These are phyloP conservation scores for Trichoderma citrinoviride DNA, from an alignment of 2,329 filamentous ascomycete species.

Conservation along the genomic window DNA sequence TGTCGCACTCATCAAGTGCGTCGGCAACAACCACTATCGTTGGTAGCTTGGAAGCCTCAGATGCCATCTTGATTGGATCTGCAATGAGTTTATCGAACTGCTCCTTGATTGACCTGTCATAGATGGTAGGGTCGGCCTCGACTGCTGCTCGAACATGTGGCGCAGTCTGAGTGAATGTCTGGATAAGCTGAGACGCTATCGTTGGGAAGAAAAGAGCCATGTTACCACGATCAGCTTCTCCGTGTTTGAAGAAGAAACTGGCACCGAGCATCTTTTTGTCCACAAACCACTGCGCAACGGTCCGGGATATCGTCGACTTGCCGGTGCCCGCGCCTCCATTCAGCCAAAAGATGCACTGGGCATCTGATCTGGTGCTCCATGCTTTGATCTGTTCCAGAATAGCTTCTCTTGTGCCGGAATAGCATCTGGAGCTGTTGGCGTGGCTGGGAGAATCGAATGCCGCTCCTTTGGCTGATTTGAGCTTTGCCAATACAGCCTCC, in stretches of 20 bases:
- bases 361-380: neutral
- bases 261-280: neutral
- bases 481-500: constrained; percentile 25
- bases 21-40: neutral
- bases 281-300: neutral
- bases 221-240: neutral
- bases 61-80: neutral
- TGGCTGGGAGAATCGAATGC: constrained; percentile 35
- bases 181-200: neutral
- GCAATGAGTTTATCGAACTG: constrained; percentile 2
- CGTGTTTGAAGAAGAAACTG: constrained; percentile 6
- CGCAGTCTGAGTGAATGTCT: neutral
- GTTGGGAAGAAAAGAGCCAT: neutral
- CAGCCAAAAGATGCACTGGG: neutral
- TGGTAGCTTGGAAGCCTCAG: neutral
- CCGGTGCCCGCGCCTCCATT: neutral
- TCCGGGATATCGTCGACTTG: constrained; percentile 6
- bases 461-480: constrained; percentile 27
- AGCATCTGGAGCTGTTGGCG: constrained; percentile 33
- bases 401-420: constrained; percentile 32
- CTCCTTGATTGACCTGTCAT: neutral
- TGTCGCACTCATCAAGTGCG: constrained; percentile 1
- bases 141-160: neutral
- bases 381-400: constrained; percentile 28
- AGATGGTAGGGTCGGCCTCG: neutral